Evolutionary conservation across 2,329 filamentous ascomycete genomes (phyloP).

Genomic region (Ascochyta rabiei): DNA sequence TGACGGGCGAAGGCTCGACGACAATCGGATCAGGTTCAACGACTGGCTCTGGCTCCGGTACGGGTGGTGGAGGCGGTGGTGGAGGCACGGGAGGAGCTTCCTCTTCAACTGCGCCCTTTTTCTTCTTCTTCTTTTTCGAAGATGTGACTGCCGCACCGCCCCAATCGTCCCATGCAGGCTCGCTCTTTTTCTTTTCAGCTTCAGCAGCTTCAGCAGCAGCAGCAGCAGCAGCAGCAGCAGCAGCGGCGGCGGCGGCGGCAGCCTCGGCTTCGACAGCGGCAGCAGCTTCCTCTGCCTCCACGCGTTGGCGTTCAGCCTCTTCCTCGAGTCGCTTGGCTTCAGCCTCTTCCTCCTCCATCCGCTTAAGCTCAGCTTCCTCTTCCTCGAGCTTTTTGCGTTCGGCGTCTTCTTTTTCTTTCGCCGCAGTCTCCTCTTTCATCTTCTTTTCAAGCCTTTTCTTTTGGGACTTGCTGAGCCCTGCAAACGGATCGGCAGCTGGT

Average conservation of each 20-base stretch:
- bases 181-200: constrained; percentile 39
- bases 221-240: constrained; percentile 21
- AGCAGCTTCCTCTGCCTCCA: constrained; percentile 35
- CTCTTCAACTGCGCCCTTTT: constrained; percentile 27
- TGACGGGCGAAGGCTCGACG: constrained; percentile 38
- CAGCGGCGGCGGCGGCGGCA: constrained; percentile 17
- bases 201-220: constrained; percentile 25
- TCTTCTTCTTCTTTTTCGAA: constrained; percentile 47
- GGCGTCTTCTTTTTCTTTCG: constrained; percentile 30
- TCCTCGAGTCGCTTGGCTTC: constrained; percentile 35
- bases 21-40: constrained; percentile 37
- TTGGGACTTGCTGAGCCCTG: constrained; percentile 38
- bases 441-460: constrained; percentile 44
- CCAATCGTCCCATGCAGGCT: constrained; percentile 44
- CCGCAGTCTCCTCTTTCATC: constrained; percentile 43
- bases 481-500: constrained; percentile 39
- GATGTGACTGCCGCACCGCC: constrained; percentile 26
- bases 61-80: constrained; percentile 33
- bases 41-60: constrained; percentile 43
- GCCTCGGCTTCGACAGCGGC: constrained; percentile 24
- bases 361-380: constrained; percentile 26
- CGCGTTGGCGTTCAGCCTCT: constrained; percentile 29
- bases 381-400: constrained; percentile 29
- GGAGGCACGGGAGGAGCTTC: constrained; percentile 25
- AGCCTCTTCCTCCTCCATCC: constrained; percentile 25